Evolutionary conservation across 1,284 basidiomycete genomes (phyloP).

Genomic region (Macrocystidia cucumis): DNA sequence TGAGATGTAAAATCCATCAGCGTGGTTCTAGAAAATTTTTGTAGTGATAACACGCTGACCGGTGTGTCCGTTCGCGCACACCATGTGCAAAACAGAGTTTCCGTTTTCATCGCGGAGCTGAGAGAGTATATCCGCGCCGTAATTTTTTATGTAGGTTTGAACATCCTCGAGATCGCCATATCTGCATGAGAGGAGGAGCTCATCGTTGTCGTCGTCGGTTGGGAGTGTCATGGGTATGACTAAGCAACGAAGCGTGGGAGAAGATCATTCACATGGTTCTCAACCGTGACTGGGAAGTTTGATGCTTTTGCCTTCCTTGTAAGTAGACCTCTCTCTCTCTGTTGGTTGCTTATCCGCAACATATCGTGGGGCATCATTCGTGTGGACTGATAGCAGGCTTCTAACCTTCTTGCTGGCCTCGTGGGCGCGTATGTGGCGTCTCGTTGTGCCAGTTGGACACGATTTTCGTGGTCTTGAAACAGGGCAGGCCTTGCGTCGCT

Average conservation of each 20-base stretch:
- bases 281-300: no score
- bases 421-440: no score
- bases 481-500: no score
- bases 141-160: slow-evolving; percentile 52
- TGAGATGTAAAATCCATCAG: slow-evolving; percentile 29
- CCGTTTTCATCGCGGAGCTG: slow-evolving; percentile 64
- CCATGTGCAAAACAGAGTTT: slow-evolving; percentile 81
- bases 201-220: slow-evolving; percentile 60
- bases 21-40: slow-evolving; percentile 3
- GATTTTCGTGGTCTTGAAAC: no score
- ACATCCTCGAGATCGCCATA: slow-evolving; percentile 83
- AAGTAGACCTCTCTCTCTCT: no score
- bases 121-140: slow-evolving; percentile 47
- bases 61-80: slow-evolving; percentile 77
- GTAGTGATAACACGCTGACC: no score
- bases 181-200: slow-evolving; percentile 75
- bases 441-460: no score
- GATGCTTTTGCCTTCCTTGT: no score
- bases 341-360: no score
- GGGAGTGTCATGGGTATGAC: slow-evolving; percentile 22
- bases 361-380: no score
- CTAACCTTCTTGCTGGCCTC: no score
- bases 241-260: slow-evolving; percentile 9
- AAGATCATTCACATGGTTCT: slow-evolving; percentile 5
- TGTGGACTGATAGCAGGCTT: no score